A percentile compares a stretch with the other conserved stretches of the same genome.
Evolutionary conservation across 2,329 filamentous ascomycete species (phyloP).

Genomic region (Neonectria faginata): DNA sequence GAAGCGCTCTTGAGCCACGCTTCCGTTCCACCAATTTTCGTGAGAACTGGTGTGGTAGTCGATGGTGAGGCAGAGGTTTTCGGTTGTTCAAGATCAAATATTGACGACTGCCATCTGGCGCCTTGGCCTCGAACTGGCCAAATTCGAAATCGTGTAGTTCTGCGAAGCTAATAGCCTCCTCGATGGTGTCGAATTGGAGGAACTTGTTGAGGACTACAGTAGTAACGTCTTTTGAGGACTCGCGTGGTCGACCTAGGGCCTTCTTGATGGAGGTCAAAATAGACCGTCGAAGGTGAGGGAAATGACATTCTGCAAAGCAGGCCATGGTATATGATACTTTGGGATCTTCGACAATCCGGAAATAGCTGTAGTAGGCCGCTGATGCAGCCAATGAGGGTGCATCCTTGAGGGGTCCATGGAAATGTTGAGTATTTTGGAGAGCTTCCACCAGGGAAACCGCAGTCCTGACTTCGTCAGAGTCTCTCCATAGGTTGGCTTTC

Average conservation of each 20-base stretch:
- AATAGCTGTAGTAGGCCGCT: slow-evolving; percentile 65
- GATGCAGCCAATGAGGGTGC: slow-evolving; percentile 62
- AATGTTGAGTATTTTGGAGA: slow-evolving; percentile 67
- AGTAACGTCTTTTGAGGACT: slow-evolving; percentile 70
- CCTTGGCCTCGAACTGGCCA: slow-evolving; percentile 50
- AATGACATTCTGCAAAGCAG: slow-evolving; percentile 76
- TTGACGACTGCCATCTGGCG: slow-evolving; percentile 51
- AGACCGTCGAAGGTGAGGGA: slow-evolving; percentile 69
- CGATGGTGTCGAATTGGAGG: slow-evolving; percentile 74
- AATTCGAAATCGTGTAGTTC: slow-evolving; percentile 69
- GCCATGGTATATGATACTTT: slow-evolving; percentile 76
- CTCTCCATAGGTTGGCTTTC: slow-evolving; percentile 65
- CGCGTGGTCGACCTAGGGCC: slow-evolving; percentile 67
- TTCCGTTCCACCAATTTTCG: slow-evolving; percentile 69
- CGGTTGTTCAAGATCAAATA: slow-evolving; percentile 60
- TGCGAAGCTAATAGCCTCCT: slow-evolving; percentile 74
- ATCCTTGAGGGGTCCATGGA: slow-evolving; percentile 68
- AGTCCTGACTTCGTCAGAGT: slow-evolving; percentile 69
- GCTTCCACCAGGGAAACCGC: slow-evolving; percentile 71
- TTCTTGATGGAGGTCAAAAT: slow-evolving; percentile 67
- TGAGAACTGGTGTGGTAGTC: slow-evolving; percentile 68
- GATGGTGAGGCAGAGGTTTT: slow-evolving; percentile 59
- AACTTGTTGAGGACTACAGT: slow-evolving; percentile 66
- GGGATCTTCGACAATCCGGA: slow-evolving; percentile 68
- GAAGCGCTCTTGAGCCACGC: slow-evolving; percentile 62